Percentiles rank a stretch among this genome's conserved stretches.
Evolutionary conservation across 768 basidiomycete species (phyloP).

Genomic region (Suillus subalutaceus): DNA sequence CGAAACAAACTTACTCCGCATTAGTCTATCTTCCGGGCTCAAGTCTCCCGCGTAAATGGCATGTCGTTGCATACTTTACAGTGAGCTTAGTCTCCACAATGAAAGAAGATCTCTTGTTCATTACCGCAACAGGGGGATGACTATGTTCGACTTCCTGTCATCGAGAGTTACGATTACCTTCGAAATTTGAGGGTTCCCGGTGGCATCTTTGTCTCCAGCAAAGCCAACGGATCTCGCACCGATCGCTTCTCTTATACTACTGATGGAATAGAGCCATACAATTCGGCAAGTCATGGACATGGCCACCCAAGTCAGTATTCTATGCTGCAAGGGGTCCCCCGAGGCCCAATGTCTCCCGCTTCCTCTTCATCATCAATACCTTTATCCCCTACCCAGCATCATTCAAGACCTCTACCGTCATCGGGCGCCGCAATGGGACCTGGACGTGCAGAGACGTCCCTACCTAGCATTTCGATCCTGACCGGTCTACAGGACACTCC

Average conservation of each 20-base stretch:
- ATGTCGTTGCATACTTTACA: slow-evolving; percentile 82
- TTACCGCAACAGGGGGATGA: slow-evolving; percentile 57
- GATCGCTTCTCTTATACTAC: slow-evolving; percentile 22
- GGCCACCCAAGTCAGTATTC: slow-evolving; percentile 14
- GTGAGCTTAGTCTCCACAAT: slow-evolving; percentile 40
- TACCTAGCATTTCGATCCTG: slow-evolving; percentile 29
- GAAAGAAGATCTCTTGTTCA: slow-evolving; percentile 9
- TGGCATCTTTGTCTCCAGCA: slow-evolving; percentile 75
- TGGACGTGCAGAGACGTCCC: slow-evolving; percentile 14
- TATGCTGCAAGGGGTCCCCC: slow-evolving; percentile 17
- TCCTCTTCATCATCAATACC: slow-evolving; percentile 19
- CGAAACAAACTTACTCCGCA: slow-evolving; percentile 85
- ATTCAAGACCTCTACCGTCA: slow-evolving; percentile 11
- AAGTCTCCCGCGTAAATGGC: slow-evolving; percentile 71
- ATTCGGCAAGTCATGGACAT: slow-evolving; percentile 11
- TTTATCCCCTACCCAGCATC: slow-evolving; percentile 18
- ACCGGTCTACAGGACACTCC: slow-evolving; percentile 12
- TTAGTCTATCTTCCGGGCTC: slow-evolving; percentile 67
- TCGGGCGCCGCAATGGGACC: slow-evolving; percentile 13
- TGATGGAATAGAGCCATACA: slow-evolving; percentile 23
- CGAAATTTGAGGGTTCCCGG: slow-evolving; percentile 66
- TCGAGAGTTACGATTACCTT: slow-evolving; percentile 77
- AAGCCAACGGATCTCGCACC: slow-evolving; percentile 41
- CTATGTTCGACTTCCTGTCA: slow-evolving; percentile 67
- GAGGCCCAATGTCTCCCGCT: slow-evolving; percentile 18